Evolutionary conservation across 129 eudicot genomes (phyloP).

Genomic region (Tanacetum coccineum): DNA sequence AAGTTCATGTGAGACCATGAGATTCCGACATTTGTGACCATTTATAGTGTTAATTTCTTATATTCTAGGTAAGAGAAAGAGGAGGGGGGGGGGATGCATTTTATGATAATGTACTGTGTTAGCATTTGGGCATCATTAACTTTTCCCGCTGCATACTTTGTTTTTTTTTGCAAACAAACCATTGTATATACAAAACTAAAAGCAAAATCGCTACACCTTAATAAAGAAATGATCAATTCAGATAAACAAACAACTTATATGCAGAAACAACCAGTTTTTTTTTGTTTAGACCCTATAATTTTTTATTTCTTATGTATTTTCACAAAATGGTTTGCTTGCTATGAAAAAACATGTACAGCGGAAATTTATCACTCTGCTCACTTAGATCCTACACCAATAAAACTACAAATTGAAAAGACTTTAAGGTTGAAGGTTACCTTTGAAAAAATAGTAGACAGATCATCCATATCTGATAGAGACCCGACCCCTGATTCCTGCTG

Average conservation of each 20-base stretch:
- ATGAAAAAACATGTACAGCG: neutral
- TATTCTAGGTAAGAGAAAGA: neutral
- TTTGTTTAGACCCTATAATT: neutral
- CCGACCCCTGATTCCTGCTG: constrained; percentile 65
- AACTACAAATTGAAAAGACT: neutral
- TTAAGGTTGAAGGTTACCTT: constrained; percentile 53
- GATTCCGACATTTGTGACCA: constrained; percentile 2
- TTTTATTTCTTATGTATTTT: neutral
- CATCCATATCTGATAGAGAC: constrained; percentile 84
- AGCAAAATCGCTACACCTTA: too few species aligned
- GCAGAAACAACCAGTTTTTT: neutral
- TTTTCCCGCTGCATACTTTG: neutral
- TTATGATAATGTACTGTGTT: neutral
- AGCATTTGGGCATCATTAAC: neutral
- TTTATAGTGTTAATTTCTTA: neutral
- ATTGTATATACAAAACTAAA: too few species aligned
- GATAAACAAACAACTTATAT: neutral
- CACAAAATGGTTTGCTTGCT: neutral
- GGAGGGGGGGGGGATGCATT: too few species aligned
- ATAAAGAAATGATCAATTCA: neutral
- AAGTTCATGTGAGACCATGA: neutral
- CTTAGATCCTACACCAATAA: neutral
- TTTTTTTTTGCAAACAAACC: constrained; percentile 1
- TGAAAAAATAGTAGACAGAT: constrained; percentile 81
- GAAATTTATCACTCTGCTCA: neutral